phyloP scores from a whole-genome alignment of 371 early-diverging fungal species.

The Mucor racemosus region DNA sequence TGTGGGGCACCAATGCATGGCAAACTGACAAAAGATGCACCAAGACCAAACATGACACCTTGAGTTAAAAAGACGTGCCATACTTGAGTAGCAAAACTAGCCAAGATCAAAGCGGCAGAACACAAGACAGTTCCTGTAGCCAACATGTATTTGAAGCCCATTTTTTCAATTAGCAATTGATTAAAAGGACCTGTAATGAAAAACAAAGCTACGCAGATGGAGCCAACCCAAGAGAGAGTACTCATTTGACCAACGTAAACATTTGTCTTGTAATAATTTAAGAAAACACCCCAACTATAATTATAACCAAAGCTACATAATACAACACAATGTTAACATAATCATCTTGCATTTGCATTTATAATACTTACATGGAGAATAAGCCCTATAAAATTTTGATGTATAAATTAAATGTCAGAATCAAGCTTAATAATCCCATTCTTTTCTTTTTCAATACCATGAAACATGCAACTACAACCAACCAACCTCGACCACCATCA shows the following conservation, averaged over 20 bases:
- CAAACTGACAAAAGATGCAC: constrained; percentile 48
- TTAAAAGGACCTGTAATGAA: constrained; percentile 38
- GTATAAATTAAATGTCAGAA: constrained; percentile 9
- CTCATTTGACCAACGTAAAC: constrained; percentile 33
- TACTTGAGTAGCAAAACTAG: constrained; percentile 57
- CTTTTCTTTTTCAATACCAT: constrained; percentile 30
- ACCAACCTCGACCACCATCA: constrained; percentile 52
- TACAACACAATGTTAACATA: too few relatives aligned
- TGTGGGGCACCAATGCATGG: constrained; percentile 58
- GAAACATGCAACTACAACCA: constrained; percentile 51
- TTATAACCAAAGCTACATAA: constrained; percentile 36
- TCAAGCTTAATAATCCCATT: too few relatives aligned
- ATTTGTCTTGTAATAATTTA: constrained; percentile 28
- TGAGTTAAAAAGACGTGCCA: constrained; percentile 43
- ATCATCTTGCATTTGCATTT: too few relatives aligned
- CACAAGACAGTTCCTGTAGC: constrained; percentile 51
- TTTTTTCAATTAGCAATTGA: constrained; percentile 49
- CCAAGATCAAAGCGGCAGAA: constrained; percentile 62
- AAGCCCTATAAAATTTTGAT: constrained; percentile 24
- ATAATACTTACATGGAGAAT: constrained; percentile 31
- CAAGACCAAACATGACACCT: constrained; percentile 47
- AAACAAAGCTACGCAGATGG: constrained; percentile 38
- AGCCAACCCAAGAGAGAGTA: constrained; percentile 39
- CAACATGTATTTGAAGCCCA: constrained; percentile 56
- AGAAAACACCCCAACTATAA: constrained; percentile 37